Evolutionary conservation across 2,329 filamentous ascomycete genomes (phyloP).

Genomic region (Rachicladosporium sp.): DNA sequence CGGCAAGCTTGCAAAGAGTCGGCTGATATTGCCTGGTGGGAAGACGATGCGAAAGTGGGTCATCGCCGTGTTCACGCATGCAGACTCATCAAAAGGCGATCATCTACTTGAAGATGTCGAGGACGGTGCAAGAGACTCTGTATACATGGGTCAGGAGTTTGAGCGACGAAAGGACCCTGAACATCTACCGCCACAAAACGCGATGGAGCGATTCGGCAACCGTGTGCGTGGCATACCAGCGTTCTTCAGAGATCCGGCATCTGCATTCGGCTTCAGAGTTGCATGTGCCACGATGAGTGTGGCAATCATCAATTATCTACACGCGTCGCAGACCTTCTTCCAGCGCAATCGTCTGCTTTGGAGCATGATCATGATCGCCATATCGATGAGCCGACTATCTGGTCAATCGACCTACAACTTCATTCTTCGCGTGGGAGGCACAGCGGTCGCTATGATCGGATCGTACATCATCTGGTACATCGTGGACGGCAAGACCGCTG

Average conservation of each 20-base stretch:
- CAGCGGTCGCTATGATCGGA: constrained; percentile 49
- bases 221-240: constrained; percentile 43
- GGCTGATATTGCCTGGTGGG: constrained; percentile 50
- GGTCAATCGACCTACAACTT: constrained; percentile 61
- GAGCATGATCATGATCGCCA: constrained; percentile 62
- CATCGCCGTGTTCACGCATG: constrained; percentile 39
- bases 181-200: constrained; percentile 52
- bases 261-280: constrained; percentile 57
- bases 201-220: constrained; percentile 51
- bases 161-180: constrained; percentile 55
- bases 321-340: constrained; percentile 54
- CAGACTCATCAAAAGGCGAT: constrained; percentile 43
- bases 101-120: constrained; percentile 46
- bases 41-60: constrained; percentile 56
- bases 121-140: constrained; percentile 40
- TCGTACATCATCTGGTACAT: constrained; percentile 66
- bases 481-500: constrained; percentile 48
- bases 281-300: constrained; percentile 61
- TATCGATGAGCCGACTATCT: constrained; percentile 56
- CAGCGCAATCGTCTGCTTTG: constrained; percentile 57
- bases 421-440: constrained; percentile 51
- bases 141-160: constrained; percentile 55
- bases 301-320: constrained; percentile 54
- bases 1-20: constrained; percentile 50
- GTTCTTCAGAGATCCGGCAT: constrained; percentile 52